Evolutionary conservation across 192 early-diverging fungal genomes (phyloP).

Genomic region (Bifiguratus adelaidae): DNA sequence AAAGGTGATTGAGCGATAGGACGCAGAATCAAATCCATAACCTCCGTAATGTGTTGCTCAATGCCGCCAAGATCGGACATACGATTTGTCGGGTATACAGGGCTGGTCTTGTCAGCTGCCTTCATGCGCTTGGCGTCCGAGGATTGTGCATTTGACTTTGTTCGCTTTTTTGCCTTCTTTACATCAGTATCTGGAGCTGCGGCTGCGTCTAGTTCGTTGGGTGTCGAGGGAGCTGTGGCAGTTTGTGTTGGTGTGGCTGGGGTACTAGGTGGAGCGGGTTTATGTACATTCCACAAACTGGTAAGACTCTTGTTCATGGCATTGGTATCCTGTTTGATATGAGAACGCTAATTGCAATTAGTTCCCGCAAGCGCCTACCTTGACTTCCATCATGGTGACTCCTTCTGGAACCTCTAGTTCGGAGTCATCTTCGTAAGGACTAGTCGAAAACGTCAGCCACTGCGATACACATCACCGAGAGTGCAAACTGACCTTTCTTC

Average conservation of each 20-base stretch:
- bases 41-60: constrained; percentile 79
- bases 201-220: constrained; percentile 13
- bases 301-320: constrained; percentile 49
- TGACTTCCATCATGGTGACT: constrained; percentile 24
- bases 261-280: constrained; percentile 2
- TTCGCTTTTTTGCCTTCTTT: too few species aligned
- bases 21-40: constrained; percentile 87
- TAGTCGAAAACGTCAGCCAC: too few species aligned
- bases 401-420: not conserved
- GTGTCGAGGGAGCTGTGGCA: constrained; percentile 9
- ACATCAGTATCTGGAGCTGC: constrained; percentile 12
- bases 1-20: constrained; percentile 91
- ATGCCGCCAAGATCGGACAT: constrained; percentile 86
- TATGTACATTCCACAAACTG: constrained; percentile 33
- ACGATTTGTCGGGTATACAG: constrained; percentile 27
- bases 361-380: constrained; percentile 3
- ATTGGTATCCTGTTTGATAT: constrained; percentile 25
- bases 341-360: not conserved
- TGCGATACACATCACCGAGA: too few species aligned
- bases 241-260: constrained; percentile 7
- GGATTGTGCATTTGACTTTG: constrained; percentile 5
- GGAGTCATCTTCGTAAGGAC: not conserved
- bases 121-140: constrained; percentile 15
- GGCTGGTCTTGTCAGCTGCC: not conserved
- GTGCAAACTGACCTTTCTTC: too few species aligned